Conservation (phyloP, 805 yeast genomes). For the Yamadazyma insecticola region DNA sequence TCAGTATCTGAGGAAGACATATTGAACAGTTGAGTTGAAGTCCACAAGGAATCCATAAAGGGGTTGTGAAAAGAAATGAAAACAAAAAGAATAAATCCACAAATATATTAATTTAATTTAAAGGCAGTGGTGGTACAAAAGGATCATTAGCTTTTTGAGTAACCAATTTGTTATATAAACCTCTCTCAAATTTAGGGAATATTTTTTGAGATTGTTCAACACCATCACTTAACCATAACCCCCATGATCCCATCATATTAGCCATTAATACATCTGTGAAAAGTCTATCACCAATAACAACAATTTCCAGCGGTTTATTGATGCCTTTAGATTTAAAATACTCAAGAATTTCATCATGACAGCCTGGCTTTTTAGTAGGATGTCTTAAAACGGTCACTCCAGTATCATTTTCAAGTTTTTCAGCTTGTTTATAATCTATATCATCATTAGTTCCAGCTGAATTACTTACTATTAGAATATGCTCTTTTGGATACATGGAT, state of each 20-base stretch:
- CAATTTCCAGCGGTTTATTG: slow-evolving; percentile 57
- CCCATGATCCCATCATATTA: slow-evolving; percentile 82
- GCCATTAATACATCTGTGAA: slow-evolving; percentile 94
- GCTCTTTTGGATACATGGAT: slow-evolving; percentile 55
- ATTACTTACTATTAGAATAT: slow-evolving; percentile 76
- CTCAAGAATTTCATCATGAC: slow-evolving; percentile 60
- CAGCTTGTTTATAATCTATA: slow-evolving; percentile 53
- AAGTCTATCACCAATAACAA: slow-evolving; percentile 85
- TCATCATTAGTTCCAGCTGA: slow-evolving; percentile 92
- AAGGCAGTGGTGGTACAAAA: slow-evolving; percentile 16
- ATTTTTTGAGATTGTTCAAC: slow-evolving; percentile 51
- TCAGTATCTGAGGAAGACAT: too few relatives aligned
- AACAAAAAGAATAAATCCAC: too few relatives aligned
- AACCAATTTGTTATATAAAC: slow-evolving; percentile 19
- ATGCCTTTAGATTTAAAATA: slow-evolving; percentile 49
- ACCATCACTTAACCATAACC: slow-evolving; percentile 81
- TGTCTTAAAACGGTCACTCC: slow-evolving; percentile 72
- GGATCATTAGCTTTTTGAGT: slow-evolving; percentile 13
- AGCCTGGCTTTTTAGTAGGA: slow-evolving; percentile 77
- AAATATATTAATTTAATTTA: too few relatives aligned
- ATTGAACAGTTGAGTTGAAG: too few relatives aligned
- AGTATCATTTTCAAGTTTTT: slow-evolving; percentile 52
- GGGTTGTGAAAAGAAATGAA: too few relatives aligned
- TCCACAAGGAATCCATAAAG: too few relatives aligned
- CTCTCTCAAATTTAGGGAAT: slow-evolving; percentile 52